Evolutionary conservation across 129 eudicot genomes (phyloP), one percentile per base, ranked within the genome.

Genomic region (Deinandra increscens): DNA sequence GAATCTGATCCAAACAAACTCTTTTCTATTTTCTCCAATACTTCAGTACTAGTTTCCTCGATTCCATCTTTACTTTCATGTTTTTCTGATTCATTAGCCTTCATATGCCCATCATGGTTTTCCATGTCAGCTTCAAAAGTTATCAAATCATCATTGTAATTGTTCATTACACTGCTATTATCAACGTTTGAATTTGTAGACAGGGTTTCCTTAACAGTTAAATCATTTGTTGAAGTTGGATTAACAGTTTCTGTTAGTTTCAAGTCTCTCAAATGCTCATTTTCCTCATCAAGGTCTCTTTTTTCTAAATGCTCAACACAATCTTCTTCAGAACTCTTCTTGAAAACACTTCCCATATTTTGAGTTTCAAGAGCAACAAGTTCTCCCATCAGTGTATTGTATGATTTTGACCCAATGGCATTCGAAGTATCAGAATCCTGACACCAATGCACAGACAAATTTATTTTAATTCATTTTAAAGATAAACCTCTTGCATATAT

Each of bases 321-420:
- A 72, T 86, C 92, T 60, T 83, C 86, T 36, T 79, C 84, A 29
- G 78, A 33, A 44, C 70, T 74, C 17, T 78, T 77, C 69, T 60
- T 29, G 2, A 43, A 36, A 43, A 73, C 91, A 74, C 70, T 63
- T 48, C 62, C 76, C 75, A 78, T 66, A 65, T 63, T 80, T 78
- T 73, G 80, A 43, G 88, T 75, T 79, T 93, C 96, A 55, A 89
- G 85, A 54, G 85, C 84, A 81, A 84, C 99, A 66, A 87, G 95
- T 76, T 89, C 96, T 67, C 85, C 92, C 92, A 77, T 87, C 38
- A 89, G 80, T 20, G 90, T 83, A 60, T 93, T 89, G 68, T 93
- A 89, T 9, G 99, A 89, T 73, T 93, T 89, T 9, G 87, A 81
- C 42, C 99, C 97, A 81, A 93, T 84, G 62, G 95, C 92, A 64